Evolutionary conservation across 352 stramenopile species (phyloP), one percentile per base, ranked within the genome.

Genomic region (Aphanomyces invadans): DNA sequence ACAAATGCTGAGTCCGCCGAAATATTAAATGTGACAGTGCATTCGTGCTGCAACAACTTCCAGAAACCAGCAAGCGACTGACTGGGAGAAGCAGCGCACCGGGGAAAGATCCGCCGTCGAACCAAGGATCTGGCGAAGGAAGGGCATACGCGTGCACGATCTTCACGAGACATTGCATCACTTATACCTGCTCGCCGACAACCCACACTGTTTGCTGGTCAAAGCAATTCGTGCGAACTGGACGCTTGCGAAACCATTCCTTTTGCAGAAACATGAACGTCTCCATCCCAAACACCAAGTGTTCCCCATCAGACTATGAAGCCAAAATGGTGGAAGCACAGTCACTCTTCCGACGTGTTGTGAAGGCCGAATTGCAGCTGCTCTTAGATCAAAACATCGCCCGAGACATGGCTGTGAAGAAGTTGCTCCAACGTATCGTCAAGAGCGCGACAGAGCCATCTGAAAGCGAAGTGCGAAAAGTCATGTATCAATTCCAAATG

Each of bases 401-500:
- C 62, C 79, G 85, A 21, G 81, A 91, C 29, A 76, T 87, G 17
- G 85, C 85, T 0, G 85, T 93, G 19, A 85, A 87, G 63, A 75
- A 82, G 49, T 69, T 93, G 52, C 71, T 93, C 46, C 71, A 78
- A 23, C 83, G 85, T 33, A 93, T 93, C 62, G 85, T 93, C 12
- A 73, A 80, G 57, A 81, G 74, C 26, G 88, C 79, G 0, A 71
- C 85, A 21, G 73, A 83, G 46, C 85, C 85, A 5, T 74, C 86
- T 25, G 70, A 80, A 4, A 70, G 61, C 45, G 83, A 89, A 33
- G 85, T 93, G 36, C 78, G 80, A 23, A 75, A 74, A 53, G 85
- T 93, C 10, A 92, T 93, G 85, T 76, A 75, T 25, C 80, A 91
- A 73, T 93, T 93, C 71, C 78, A 91, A 68, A 91, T 93, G 80